Base-by-base conservation (phyloP, 164 flowering plant species). In the Buxus sempervirens region DNA sequence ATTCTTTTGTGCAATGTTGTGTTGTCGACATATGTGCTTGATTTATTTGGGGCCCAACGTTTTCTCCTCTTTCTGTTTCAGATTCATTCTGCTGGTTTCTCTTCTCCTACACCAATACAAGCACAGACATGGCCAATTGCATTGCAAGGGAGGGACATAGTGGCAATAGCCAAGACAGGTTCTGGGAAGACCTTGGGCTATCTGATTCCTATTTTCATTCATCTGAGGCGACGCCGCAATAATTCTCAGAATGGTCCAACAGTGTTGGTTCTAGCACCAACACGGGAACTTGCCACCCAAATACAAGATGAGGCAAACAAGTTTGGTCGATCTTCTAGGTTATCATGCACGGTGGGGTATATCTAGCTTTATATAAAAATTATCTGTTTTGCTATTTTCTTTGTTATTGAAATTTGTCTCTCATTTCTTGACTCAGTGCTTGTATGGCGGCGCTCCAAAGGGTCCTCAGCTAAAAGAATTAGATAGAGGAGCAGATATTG, bases 101-200 rank as follows among this genome's bases (percentile, higher is more conserved):
- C 85, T 64, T 81, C 89, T 65, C 98, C 98, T 5, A 93, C 98
- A 15, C 98, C 98, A 24, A 93, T 93, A 66, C 98, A 93, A 76
- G 98, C 98, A 21, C 98, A 93, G 75, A 87, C 98, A 66, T 93
- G 98, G 98, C 98, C 98, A 13, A 87, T 93, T 77, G 92, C 97
- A 12, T 72, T 91, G 8, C 94, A 85, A 67, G 75, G 81, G 65
- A 82, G 83, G 75, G 98, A 93, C 63, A 86, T 93, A 61, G 94
- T 91, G 28, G 98, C 98, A 54, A 88, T 89, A 84, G 98, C 98
- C 13, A 92, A 87, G 71, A 92, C 97, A 51, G 96, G 96, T 65
- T 92, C 96, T 58, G 96, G 96, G 66, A 93, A 93, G 82, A 93
- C 98, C 64, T 83, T 93, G 81, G 98, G 98, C 38, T 93, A 93